Percentiles rank a stretch among this genome's conserved stretches.
Conservation (phyloP, 495 filamentous ascomycete genomes). For the Penicillium ochrochloron region DNA sequence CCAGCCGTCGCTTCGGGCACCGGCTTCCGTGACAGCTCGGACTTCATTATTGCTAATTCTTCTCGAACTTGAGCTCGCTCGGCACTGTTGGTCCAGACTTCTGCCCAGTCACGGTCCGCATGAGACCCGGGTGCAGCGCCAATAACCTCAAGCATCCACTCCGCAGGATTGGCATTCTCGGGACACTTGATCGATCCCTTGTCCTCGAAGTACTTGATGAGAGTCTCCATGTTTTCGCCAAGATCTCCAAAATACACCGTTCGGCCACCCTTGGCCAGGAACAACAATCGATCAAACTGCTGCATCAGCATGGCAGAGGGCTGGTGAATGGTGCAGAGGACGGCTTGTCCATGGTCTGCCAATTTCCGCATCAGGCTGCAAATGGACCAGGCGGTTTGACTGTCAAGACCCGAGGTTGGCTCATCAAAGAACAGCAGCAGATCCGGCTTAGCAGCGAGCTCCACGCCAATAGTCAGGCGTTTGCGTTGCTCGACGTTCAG, state of each 20-base stretch:
- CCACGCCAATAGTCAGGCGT: slow-evolving; percentile 85
- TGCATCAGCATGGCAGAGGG: slow-evolving; percentile 91
- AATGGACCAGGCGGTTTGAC: slow-evolving; percentile 71
- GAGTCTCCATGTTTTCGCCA: slow-evolving; percentile 69
- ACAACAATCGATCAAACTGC: slow-evolving; percentile 84
- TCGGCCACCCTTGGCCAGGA: slow-evolving; percentile 67
- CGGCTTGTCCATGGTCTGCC: slow-evolving; percentile 83
- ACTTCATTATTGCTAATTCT: slow-evolving; percentile 70
- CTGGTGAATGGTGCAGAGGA: slow-evolving; percentile 95
- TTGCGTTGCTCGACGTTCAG: slow-evolving; percentile 91
- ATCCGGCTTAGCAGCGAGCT: slow-evolving; percentile 84
- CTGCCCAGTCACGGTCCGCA: slow-evolving; percentile 77
- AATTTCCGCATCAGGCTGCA: slow-evolving; percentile 77
- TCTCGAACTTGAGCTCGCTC: slow-evolving; percentile 67
- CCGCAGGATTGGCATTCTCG: slow-evolving; percentile 74
- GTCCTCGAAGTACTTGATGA: slow-evolving; percentile 77
- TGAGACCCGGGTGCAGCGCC: slow-evolving; percentile 80
- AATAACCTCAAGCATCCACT: slow-evolving; percentile 91
- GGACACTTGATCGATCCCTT: slow-evolving; percentile 71
- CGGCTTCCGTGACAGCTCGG: slow-evolving; percentile 45
- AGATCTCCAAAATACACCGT: slow-evolving; percentile 90
- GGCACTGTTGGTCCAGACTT: slow-evolving; percentile 72
- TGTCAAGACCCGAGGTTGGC: slow-evolving; percentile 63
- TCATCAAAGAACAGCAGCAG: slow-evolving; percentile 91
- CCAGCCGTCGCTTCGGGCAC: slow-evolving; percentile 43